Conservation (phyloP, 2,329 filamentous ascomycete genomes). For the Alternaria brassicae region DNA sequence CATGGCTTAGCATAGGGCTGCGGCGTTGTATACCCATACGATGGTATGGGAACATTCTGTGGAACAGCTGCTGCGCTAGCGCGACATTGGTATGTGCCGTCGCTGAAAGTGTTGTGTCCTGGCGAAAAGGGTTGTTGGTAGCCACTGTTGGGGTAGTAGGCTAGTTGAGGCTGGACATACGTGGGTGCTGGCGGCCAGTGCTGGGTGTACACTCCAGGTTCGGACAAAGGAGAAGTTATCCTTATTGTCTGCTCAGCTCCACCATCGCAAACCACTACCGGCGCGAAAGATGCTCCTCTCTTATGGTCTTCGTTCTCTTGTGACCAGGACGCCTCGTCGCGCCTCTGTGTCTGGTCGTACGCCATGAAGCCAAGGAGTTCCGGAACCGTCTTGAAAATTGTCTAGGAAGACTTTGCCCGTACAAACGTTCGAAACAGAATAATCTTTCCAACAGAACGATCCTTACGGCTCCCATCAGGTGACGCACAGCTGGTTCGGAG, state of each 20-base stretch:
- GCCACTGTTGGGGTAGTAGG: neutral
- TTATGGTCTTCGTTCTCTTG: neutral
- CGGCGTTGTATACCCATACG: neutral
- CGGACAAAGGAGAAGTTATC: neutral
- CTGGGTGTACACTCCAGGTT: neutral
- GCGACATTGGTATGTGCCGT: neutral
- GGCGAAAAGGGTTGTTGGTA: neutral
- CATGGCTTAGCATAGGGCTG: neutral
- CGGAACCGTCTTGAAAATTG: neutral
- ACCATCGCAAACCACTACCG: neutral
- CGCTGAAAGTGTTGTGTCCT: neutral
- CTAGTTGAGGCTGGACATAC: neutral
- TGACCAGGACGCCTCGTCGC: neutral
- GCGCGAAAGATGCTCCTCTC: neutral
- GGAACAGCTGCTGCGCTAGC: neutral
- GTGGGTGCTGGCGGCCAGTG: neutral
- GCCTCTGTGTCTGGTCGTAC: conserved; percentile 3
- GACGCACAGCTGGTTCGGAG: neutral
- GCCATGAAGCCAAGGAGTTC: neutral
- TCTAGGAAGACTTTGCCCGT: neutral
- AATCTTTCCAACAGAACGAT: neutral
- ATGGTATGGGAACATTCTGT: neutral
- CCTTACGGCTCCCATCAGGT: neutral
- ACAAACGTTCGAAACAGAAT: neutral
- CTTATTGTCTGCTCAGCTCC: neutral